Conservation (phyloP, 176 grass and related monocot genomes). For the Cenchrus purpureus region DNA sequence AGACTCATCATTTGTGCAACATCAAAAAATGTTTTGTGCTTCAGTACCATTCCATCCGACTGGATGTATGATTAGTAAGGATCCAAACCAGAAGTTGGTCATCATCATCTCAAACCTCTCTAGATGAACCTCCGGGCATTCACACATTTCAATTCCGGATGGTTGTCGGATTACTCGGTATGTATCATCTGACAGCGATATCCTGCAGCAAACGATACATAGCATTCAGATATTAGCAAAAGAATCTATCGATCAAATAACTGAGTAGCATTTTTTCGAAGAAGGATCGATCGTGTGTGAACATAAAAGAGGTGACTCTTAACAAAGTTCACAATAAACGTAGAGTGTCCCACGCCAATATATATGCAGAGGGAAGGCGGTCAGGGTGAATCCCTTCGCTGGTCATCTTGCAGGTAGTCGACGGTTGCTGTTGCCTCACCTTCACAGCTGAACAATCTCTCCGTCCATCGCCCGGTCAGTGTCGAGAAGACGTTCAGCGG, state of each 20-base stretch:
- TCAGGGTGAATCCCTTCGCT: too few relatives aligned
- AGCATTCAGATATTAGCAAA: background rate
- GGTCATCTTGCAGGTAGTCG: background rate
- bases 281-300: too few relatives aligned
- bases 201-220: background rate
- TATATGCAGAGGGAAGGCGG: background rate
- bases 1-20: background rate
- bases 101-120: background rate
- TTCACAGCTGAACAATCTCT: background rate
- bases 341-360: background rate
- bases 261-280: too few relatives aligned
- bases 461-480: background rate
- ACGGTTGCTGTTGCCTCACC: background rate
- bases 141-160: background rate
- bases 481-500: background rate
- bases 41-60: background rate
- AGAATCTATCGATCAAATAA: background rate
- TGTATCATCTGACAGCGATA: background rate
- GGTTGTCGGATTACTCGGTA: background rate
- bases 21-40: background rate
- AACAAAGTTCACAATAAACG: background rate
- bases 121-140: background rate
- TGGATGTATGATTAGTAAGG: background rate
- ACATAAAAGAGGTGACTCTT: too few relatives aligned
- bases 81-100: background rate